These are phyloP conservation scores for Ogataea corticis DNA, from an alignment of 805 yeast species.

Conservation along the genomic window DNA sequence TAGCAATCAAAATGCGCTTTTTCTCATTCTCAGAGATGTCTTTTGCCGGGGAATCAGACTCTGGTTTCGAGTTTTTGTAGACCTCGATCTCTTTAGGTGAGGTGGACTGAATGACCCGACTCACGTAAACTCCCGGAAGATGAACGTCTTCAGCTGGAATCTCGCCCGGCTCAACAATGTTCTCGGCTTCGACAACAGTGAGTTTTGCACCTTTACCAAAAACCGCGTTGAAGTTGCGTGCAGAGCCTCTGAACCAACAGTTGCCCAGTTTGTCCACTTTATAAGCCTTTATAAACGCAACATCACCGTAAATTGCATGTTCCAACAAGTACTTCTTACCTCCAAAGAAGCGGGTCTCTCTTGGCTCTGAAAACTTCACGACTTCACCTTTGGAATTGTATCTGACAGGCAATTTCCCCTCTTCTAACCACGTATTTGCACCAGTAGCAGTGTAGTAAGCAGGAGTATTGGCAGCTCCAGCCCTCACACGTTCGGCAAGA, in stretches of 20 bases:
- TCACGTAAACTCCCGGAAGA: conserved; percentile 47
- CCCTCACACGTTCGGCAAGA: conserved; percentile 49
- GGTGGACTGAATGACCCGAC: conserved; percentile 40
- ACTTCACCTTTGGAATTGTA: conserved; percentile 41
- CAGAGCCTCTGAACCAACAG: conserved; percentile 47
- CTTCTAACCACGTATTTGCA: conserved; percentile 51
- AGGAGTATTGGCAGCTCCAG: conserved; percentile 51
- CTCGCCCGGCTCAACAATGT: conserved; percentile 47
- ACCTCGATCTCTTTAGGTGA: conserved; percentile 46
- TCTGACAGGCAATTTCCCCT: conserved; percentile 46
- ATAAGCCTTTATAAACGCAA: conserved; percentile 48
- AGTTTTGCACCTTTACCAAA: conserved; percentile 46
- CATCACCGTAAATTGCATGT: conserved; percentile 46
- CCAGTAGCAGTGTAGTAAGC: conserved; percentile 53
- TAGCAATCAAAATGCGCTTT: conserved; percentile 38
- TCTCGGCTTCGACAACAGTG: conserved; percentile 53
- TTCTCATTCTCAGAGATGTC: conserved; percentile 8
- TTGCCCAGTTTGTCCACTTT: conserved; percentile 51
- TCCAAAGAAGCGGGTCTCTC: conserved; percentile 44
- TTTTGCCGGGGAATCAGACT: background rate
- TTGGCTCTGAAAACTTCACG: conserved; percentile 37
- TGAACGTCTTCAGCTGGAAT: conserved; percentile 47
- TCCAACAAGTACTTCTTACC: conserved; percentile 46
- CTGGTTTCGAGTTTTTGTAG: conserved; percentile 16
- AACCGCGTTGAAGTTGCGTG: conserved; percentile 46